Evolutionary conservation across 352 stramenopile genomes (phyloP).

Genomic region (Elongisporangium prolatum): DNA sequence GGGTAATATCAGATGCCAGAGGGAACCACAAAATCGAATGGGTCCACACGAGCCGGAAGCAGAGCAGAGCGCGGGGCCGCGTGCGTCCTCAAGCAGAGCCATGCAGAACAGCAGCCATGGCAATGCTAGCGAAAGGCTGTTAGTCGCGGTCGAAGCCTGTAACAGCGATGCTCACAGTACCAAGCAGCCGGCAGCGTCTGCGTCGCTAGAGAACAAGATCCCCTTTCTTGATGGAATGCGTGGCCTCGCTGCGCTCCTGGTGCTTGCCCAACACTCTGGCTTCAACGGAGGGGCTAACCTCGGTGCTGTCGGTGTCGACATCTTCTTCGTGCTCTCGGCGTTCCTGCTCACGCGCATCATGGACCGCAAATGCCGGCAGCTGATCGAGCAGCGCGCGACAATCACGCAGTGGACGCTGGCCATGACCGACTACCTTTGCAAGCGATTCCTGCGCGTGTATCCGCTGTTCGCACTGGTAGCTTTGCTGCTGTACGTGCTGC

Average conservation of each 20-base stretch:
- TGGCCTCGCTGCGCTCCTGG: conserved; percentile 31
- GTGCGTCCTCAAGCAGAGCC: neutral
- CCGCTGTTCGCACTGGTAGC: conserved; percentile 34
- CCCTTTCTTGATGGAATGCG: conserved; percentile 34
- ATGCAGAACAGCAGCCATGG: too few relatives aligned
- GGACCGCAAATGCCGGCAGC: conserved; percentile 21
- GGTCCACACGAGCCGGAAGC: neutral
- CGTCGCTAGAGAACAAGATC: conserved; percentile 15
- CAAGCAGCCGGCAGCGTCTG: neutral
- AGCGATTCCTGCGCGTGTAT: conserved; percentile 53
- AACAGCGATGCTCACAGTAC: neutral
- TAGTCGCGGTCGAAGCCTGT: neutral
- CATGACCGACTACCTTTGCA: conserved; percentile 36
- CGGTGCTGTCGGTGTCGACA: conserved; percentile 25
- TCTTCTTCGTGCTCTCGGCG: conserved; percentile 43
- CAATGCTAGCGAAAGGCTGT: neutral
- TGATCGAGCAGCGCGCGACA: conserved; percentile 17
- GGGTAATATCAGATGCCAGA: neutral
- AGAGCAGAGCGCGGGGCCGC: neutral
- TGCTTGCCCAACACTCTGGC: conserved; percentile 22
- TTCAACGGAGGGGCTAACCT: conserved; percentile 23
- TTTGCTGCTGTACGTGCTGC: conserved; percentile 24
- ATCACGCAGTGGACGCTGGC: conserved; percentile 14
- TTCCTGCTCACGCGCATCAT: conserved; percentile 41
- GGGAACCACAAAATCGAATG: neutral